phyloP scores from a whole-genome alignment of 2,329 filamentous ascomycete species.

The Didymella glomerata region DNA sequence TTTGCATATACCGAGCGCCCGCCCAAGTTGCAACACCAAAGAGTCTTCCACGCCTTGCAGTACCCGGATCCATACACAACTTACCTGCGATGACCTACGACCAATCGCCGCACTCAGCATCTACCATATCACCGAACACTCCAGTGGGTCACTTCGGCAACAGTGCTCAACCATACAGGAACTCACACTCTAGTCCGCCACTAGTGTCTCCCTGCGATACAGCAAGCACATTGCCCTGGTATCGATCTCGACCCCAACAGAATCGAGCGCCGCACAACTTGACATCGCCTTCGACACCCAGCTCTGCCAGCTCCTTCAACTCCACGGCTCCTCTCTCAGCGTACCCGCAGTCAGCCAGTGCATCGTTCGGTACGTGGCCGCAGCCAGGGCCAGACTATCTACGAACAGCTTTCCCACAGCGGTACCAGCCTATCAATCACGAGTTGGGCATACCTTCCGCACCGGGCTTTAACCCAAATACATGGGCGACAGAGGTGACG shows the following conservation, averaged over 20 bases:
- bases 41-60: conserved; percentile 14
- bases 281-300: not conserved
- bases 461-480: not conserved
- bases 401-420: not conserved
- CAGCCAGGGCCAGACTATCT: not conserved
- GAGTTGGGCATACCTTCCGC: not conserved
- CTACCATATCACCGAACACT: conserved; percentile 14
- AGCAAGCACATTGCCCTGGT: not conserved
- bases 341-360: not conserved
- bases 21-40: not conserved
- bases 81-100: conserved; percentile 4
- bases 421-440: not conserved
- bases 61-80: not conserved
- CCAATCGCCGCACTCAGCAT: conserved; percentile 5
- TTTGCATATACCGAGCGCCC: not conserved
- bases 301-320: not conserved
- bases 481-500: not conserved
- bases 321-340: not conserved
- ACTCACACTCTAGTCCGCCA: not conserved
- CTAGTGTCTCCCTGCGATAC: conserved; percentile 6
- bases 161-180: not conserved
- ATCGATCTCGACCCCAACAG: not conserved
- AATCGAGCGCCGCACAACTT: not conserved
- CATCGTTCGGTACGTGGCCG: not conserved
- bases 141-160: not conserved